Percentiles rank a stretch among this genome's conserved stretches.
phyloP scores from a whole-genome alignment of 148 eudicot genomes.

The Camellia lanceoleosa region DNA sequence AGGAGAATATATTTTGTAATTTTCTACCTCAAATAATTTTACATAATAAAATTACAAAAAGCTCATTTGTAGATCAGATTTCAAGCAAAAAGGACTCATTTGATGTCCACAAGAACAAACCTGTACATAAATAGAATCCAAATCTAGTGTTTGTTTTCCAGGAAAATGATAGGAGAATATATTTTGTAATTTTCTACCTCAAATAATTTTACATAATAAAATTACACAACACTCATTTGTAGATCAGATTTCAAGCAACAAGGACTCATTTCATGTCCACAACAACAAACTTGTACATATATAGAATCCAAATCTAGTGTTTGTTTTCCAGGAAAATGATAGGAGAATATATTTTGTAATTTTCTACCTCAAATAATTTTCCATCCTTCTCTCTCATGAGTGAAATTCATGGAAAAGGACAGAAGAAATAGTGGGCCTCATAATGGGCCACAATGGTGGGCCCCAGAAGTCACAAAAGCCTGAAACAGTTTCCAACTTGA shows the following conservation, averaged over 20 bases:
- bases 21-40: background rate
- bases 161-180: background rate
- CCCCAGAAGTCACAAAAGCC: background rate
- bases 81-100: too few relatives aligned
- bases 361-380: background rate
- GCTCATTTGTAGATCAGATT: too few relatives aligned
- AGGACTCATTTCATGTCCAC: background rate
- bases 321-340: background rate
- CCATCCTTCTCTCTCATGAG: background rate
- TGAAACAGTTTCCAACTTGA: slow-evolving; percentile 4
- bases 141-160: background rate
- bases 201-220: background rate
- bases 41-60: background rate
- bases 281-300: background rate
- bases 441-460: background rate
- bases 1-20: background rate
- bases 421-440: background rate
- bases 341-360: background rate
- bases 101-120: background rate
- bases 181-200: background rate
- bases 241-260: too few relatives aligned
- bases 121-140: background rate
- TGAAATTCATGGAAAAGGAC: background rate
- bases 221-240: too few relatives aligned
- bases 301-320: background rate